Percentiles rank a stretch among this genome's conserved stretches.
Evolutionary conservation across 306 rosid species (phyloP).

Genomic region (Fragaria iinumae): DNA sequence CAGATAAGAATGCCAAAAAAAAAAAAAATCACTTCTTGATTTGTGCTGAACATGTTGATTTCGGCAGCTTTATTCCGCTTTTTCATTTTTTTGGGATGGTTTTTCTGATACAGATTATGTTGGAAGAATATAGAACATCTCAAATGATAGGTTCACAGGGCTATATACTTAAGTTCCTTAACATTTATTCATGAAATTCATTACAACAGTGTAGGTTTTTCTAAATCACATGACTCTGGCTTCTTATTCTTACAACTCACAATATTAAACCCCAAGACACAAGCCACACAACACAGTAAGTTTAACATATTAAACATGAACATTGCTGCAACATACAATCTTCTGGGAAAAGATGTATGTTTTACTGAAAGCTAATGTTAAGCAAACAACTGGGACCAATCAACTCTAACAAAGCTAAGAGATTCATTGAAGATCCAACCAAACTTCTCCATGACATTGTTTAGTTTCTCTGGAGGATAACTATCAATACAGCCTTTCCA

Average conservation of each 20-base stretch:
- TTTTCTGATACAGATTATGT: not conserved
- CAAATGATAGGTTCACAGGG: not conserved
- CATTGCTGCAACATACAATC: not conserved
- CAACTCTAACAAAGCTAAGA: slow-evolving; percentile 59
- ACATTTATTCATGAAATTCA: not conserved
- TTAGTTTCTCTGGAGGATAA: slow-evolving; percentile 46
- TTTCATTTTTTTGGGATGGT: not conserved
- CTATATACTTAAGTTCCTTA: not conserved
- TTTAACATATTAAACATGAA: not conserved
- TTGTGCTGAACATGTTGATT: too few species aligned
- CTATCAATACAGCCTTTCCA: slow-evolving; percentile 62
- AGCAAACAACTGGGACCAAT: slow-evolving; percentile 1
- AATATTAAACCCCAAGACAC: not conserved
- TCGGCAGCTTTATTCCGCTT: not conserved
- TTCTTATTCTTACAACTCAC: not conserved
- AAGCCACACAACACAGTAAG: not conserved
- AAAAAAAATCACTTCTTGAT: too few species aligned
- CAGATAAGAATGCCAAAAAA: not conserved
- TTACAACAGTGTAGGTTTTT: not conserved
- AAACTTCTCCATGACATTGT: slow-evolving; percentile 56
- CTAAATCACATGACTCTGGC: not conserved
- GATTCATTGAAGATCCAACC: slow-evolving; percentile 65
- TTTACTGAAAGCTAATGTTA: not conserved
- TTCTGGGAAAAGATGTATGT: not conserved
- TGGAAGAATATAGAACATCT: not conserved